Evolutionary conservation across 352 stramenopile genomes (phyloP), one percentile per base, ranked within the genome.

Genomic region (Phytopythium aichiense): DNA sequence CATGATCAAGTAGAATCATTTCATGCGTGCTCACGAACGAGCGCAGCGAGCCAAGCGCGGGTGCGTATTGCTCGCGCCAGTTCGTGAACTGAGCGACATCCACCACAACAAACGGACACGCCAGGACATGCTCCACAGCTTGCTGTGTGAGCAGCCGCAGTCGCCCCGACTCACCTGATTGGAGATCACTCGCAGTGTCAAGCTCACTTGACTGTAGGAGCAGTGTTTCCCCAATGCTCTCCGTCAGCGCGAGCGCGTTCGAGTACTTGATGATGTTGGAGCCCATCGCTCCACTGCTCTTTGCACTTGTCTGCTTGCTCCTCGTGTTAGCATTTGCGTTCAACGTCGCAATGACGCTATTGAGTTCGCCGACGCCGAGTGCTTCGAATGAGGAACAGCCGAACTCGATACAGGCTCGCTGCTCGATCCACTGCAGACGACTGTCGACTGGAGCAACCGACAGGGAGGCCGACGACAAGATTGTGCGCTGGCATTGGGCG

Each of bases 1-100:
- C 83, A 89, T 89, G 81, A 89, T 92, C 83, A 87, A 75, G 31
- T 56, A 80, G 56, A 74, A 90, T 89, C 79, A 89, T 85, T 69
- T 92, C 84, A 88, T 92, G 77, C 81, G 81, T 70, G 59, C 76
- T 71, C 73, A 92, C 71, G 79, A 92, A 92, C 43, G 60, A 66
- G 61, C 71, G 77, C 69, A 92, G 64, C 4, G 79, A 51, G 50
- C 81, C 84, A 72, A 81, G 89, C 38, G 76, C 70, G 1, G 74
- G 76, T 45, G 70, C 81, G 74, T 83, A 92, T 20, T 59, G 68
- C 64, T 84, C 76, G 64, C 70, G 69, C 78, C 78, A 88, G 65
- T 80, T 60, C 67, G 77, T 78, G 68, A 72, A 83, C 58, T 77
- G 58, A 37, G 63, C 69, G 58, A 91, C 67, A 69, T 91, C 77